Evolutionary conservation across 2,329 filamentous ascomycete species (phyloP).

Genomic region (Apiospora phragmitis): DNA sequence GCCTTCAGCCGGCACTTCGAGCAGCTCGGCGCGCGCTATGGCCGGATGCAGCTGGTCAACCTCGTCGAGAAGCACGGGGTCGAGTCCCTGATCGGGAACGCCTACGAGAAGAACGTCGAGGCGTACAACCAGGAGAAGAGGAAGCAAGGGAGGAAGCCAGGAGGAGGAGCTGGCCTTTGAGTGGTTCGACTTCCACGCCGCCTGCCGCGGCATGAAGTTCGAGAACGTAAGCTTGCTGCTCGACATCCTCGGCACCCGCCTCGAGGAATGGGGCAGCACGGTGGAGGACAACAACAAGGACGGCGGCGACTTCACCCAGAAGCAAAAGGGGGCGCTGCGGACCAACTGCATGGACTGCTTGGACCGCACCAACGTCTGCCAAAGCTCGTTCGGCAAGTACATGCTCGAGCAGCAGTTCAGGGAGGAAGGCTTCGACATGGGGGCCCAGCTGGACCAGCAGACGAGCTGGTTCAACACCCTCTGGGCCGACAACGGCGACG

Average conservation of each 20-base stretch:
- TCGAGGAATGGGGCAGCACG: constrained; percentile 73
- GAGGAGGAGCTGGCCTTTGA: constrained; percentile 67
- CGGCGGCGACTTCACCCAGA: constrained; percentile 30
- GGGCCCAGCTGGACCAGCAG: constrained; percentile 72
- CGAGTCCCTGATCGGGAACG: constrained; percentile 76
- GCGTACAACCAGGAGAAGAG: constrained; percentile 64
- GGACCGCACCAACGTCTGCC: constrained; percentile 93
- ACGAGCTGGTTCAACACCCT: constrained; percentile 94
- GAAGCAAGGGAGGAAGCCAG: constrained; percentile 40
- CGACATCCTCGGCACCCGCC: constrained; percentile 64
- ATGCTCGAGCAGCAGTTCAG: constrained; percentile 80
- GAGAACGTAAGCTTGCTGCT: constrained; percentile 87
- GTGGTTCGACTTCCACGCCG: constrained; percentile 96
- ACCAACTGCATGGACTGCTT: constrained; percentile 99
- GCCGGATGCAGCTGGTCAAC: constrained; percentile 74
- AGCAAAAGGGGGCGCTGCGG: constrained; percentile 76
- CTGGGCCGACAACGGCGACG: constrained; percentile 97
- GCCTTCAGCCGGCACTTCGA: constrained; percentile 82
- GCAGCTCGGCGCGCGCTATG: constrained; percentile 68
- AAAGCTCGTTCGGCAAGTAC: constrained; percentile 84
- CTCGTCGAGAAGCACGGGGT: constrained; percentile 86
- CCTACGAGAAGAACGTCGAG: constrained; percentile 70
- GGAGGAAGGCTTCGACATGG: constrained; percentile 73
- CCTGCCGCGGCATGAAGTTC: constrained; percentile 95
- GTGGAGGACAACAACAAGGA: constrained; percentile 48